Evolutionary conservation across 1,284 basidiomycete species (phyloP).

Genomic region (Wolfiporia cocos): DNA sequence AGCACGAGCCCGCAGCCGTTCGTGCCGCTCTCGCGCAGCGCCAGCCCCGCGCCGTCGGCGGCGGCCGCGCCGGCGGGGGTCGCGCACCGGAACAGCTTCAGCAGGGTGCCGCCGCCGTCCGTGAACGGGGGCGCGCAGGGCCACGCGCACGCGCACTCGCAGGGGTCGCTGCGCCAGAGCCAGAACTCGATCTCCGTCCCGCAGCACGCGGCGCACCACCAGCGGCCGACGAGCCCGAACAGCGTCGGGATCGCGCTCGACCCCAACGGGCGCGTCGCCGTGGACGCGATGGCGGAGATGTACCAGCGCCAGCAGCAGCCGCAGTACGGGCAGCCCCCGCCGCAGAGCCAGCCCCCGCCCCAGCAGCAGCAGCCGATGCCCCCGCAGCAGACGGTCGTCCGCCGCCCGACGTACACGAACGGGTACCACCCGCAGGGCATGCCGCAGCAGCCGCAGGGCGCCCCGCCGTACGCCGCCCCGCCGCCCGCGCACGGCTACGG

Average conservation of each 20-base stretch:
- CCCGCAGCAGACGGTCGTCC: conserved; percentile 25
- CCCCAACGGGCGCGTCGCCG: conserved; percentile 69
- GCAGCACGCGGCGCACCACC: conserved; percentile 16
- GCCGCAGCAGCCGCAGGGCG: conserved; percentile 15
- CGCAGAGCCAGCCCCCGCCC: conserved; percentile 19
- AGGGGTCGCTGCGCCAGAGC: conserved; percentile 10
- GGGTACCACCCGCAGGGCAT: conserved; percentile 10
- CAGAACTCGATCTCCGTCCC: conserved; percentile 22
- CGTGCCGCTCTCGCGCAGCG: conserved; percentile 34
- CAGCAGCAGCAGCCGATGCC: conserved; percentile 16
- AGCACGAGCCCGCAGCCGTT: conserved; percentile 58
- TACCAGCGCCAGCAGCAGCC: conserved; percentile 32
- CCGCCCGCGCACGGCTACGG: conserved; percentile 13
- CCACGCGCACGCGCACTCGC: conserved; percentile 9
- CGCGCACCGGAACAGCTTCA: conserved; percentile 18
- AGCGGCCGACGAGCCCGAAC: conserved; percentile 32
- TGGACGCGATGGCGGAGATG: conserved; percentile 73
- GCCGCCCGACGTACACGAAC: conserved; percentile 19
- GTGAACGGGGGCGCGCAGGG: conserved; percentile 12
- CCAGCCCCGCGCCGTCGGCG: conserved; percentile 33
- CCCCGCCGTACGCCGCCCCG: conserved; percentile 20
- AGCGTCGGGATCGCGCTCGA: conserved; percentile 74
- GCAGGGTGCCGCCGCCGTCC: conserved; percentile 13
- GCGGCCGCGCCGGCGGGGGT: conserved; percentile 4
- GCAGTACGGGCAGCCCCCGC: conserved; percentile 16